A percentile compares a stretch with the other conserved stretches of the same genome.
These are phyloP conservation scores for Lasiodiplodia theobromae DNA, from an alignment of 2,329 filamentous ascomycete species.

Conservation along the genomic window DNA sequence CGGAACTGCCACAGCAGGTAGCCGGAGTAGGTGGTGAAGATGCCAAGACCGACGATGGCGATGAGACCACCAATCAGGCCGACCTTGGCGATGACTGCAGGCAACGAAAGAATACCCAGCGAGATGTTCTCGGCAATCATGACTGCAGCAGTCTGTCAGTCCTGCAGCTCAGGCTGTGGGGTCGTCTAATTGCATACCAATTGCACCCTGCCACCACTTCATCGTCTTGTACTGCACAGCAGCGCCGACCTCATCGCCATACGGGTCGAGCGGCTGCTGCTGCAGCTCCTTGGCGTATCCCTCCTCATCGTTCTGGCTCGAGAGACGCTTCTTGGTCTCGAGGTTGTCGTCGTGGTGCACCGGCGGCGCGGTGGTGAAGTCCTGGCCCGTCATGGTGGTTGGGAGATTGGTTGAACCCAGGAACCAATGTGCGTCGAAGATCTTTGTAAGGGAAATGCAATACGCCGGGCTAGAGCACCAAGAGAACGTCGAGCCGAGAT, in stretches of 20 bases:
- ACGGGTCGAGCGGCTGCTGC: slow-evolving; percentile 29
- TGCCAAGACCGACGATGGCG: slow-evolving; percentile 56
- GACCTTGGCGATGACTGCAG: slow-evolving; percentile 54
- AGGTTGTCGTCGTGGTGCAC: slow-evolving; percentile 29
- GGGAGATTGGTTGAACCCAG: neutral
- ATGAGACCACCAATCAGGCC: slow-evolving; percentile 57
- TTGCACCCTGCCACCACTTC: slow-evolving; percentile 48
- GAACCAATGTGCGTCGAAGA: slow-evolving; percentile 10
- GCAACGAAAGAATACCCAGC: slow-evolving; percentile 55
- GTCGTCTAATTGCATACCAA: slow-evolving; percentile 33
- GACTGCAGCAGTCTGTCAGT: slow-evolving; percentile 33
- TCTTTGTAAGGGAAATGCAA: slow-evolving; percentile 19
- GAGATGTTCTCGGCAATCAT: slow-evolving; percentile 67
- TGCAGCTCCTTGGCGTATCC: neutral
- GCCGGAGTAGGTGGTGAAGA: slow-evolving; percentile 68
- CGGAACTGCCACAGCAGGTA: slow-evolving; percentile 69
- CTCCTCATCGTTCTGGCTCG: slow-evolving; percentile 21
- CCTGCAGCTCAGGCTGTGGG: slow-evolving; percentile 40
- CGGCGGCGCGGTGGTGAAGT: neutral
- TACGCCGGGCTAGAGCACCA: neutral
- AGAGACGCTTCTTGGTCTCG: slow-evolving; percentile 18
- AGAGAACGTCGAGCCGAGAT: slow-evolving; percentile 7
- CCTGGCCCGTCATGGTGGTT: slow-evolving; percentile 13
- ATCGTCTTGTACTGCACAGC: slow-evolving; percentile 61
- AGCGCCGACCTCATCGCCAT: slow-evolving; percentile 41